A percentile compares a stretch with the other conserved stretches of the same genome.
Evolutionary conservation across 108 stramenopile species (phyloP).

Genomic region (Cyclotella sp.): DNA sequence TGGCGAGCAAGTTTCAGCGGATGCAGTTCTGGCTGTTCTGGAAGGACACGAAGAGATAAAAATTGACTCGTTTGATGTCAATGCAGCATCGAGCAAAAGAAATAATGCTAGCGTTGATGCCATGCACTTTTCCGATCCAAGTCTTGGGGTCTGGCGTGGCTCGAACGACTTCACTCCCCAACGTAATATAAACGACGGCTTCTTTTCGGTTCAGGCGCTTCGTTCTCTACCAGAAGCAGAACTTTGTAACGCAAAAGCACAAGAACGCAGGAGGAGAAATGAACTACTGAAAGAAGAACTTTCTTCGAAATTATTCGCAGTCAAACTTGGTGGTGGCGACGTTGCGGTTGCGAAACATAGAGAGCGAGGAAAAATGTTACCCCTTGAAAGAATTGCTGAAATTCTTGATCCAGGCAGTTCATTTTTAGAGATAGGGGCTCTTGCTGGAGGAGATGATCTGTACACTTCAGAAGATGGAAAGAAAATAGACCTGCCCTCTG

Average conservation of each 20-base stretch:
- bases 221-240: constrained; percentile 37
- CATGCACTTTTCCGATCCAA: constrained; percentile 30
- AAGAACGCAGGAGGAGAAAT: constrained; percentile 41
- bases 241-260: constrained; percentile 39
- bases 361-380: constrained; percentile 87
- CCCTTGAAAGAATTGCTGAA: constrained; percentile 92
- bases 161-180: constrained; percentile 40
- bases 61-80: constrained; percentile 14
- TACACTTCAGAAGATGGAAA: constrained; percentile 54
- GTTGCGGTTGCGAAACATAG: constrained; percentile 79
- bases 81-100: background rate
- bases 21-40: constrained; percentile 57
- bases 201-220: constrained; percentile 31
- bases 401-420: constrained; percentile 94
- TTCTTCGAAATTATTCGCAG: constrained; percentile 21
- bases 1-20: constrained; percentile 71
- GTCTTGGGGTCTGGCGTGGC: constrained; percentile 43
- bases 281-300: constrained; percentile 38
- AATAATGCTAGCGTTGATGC: background rate
- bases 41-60: constrained; percentile 55
- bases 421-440: constrained; percentile 92
- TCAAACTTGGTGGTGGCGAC: constrained; percentile 65
- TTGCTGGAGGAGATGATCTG: constrained; percentile 81
- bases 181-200: constrained; percentile 35
- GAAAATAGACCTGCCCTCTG: constrained; percentile 75